Evolutionary conservation across 768 basidiomycete genomes (phyloP), one percentile per base, ranked within the genome.

Genomic region (Leccinum fibrillosum): DNA sequence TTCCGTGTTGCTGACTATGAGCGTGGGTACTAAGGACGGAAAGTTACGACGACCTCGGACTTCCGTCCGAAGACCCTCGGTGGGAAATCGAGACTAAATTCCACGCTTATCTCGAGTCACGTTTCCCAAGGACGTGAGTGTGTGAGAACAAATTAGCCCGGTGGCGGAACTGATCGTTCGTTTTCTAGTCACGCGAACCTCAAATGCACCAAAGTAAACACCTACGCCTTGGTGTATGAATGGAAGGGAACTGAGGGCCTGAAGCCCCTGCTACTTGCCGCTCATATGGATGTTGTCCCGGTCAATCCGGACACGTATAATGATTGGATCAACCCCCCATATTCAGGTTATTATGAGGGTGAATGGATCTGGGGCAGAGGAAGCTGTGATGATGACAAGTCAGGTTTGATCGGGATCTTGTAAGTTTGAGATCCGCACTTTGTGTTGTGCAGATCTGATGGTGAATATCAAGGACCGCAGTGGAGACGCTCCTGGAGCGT

Each of bases 111-210:
- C 55, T 72, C 21, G 62, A 70, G 44, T 64, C 69, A 30, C 74
- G 88, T 48, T 94, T 89, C 64, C 83, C 86, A 9, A 77, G 83
- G 68, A 82, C 78, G 78, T 89, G 69, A 52, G 75, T 74, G 4
- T 28, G 4, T 42, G 12, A 34, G 23, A 7, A 49, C 50, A 13
- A 17, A n/a, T 19, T 47, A 25, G 12, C 11, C 11, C 12, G 0
- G 13, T 0, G 34, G 12, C 1, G 32, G 11, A 4, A 25, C 23
- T 55, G 35, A 59, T 55, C n/a, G 21, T 15, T 7, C 13, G 54
- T 49, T 21, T 54, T 34, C 7, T 45, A 83, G 83, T 35, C 82
- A 85, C 63, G 54, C 75, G 4, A 74, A 72, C 26, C 75, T 88
- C 6, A 60, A 75, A 45, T 76, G 85, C 48, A 81, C 80, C 10